Base-by-base conservation (phyloP, 192 early-diverging fungal genomes). In the Podila clonocystis region DNA sequence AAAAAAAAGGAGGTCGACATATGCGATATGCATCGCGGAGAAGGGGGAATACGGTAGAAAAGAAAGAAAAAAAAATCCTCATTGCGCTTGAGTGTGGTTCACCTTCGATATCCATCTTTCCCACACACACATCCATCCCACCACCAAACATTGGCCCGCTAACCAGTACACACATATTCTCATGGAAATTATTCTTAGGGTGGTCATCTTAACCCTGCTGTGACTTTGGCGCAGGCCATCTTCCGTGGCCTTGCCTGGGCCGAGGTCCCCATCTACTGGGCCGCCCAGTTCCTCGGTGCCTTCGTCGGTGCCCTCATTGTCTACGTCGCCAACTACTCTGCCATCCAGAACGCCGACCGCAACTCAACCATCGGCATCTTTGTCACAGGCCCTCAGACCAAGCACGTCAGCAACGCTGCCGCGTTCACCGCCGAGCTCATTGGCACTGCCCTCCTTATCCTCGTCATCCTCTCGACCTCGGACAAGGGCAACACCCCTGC, bases 201-300 rank as follows among this genome's bases (percentile, higher is more conserved):
- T 45, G 94, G 85, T 12, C 94, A 95, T 72, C 63, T 95, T 60
- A 95, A 95, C 83, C 94, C 94, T 26, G 93, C 93, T 2, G 91
- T 95, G 45, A 91, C 93, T 5, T 75, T 94, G 36, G 82, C 91
- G 3, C 84, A 90, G 62, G 91, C 89, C 12, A 68, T 89, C 11
- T 91, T 90, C 79, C 87, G 90, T 38, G 88, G 89, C 62, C 93
- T 95, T 71, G 83, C 91, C 24, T 91, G 89, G 83, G 75, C 86
- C 50, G 92, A 94, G 78, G 88, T 94, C 13, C 85, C 88, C 7
- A 72, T 85, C 38, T 94, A 89, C 83, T 89, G 89, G 38, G 41
- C 89, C 9, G 80, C 92, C 29, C 94, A 95, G 86, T 61, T 89
- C 58, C 67, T 90, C 19, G 94, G 94, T 58, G 94, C 93, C 4